Evolutionary conservation across 768 basidiomycete species (phyloP).

Genomic region (Suillus occidentalis): DNA sequence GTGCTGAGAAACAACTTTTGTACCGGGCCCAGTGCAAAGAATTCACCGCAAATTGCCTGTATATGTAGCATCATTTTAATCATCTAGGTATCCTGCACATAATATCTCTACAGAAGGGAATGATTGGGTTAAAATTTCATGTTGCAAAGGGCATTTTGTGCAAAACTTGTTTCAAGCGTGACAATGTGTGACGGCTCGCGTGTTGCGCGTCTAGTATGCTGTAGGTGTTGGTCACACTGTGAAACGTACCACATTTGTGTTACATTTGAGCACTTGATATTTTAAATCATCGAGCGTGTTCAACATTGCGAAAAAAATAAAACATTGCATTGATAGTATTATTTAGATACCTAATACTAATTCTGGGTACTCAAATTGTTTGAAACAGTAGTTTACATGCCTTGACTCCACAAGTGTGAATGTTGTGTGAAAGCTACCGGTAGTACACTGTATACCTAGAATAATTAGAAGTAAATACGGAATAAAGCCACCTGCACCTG

Average conservation of each 20-base stretch:
- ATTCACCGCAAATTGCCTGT: background rate
- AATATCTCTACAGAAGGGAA: background rate
- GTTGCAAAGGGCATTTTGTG: too few relatives aligned
- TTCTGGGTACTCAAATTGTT: background rate
- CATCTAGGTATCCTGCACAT: background rate
- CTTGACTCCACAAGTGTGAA: background rate
- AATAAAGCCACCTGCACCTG: too few relatives aligned
- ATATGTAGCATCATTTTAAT: background rate
- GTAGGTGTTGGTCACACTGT: background rate
- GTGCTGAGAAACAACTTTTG: background rate
- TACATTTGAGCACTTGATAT: background rate
- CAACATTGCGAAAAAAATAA: background rate
- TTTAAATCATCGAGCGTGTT: background rate
- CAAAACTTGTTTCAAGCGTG: too few relatives aligned
- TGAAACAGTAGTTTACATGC: background rate
- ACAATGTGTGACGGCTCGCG: too few relatives aligned
- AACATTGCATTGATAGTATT: background rate
- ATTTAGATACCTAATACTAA: background rate
- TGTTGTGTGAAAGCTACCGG: background rate
- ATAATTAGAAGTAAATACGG: too few relatives aligned
- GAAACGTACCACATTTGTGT: background rate
- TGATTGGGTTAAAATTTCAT: too few relatives aligned
- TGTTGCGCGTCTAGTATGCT: too few relatives aligned
- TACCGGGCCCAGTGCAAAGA: background rate
- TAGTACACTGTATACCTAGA: too few relatives aligned